Percentiles rank a stretch among this genome's conserved stretches.
Evolutionary conservation across 108 stramenopile species (phyloP).

Genomic region (Nitzschia palea): DNA sequence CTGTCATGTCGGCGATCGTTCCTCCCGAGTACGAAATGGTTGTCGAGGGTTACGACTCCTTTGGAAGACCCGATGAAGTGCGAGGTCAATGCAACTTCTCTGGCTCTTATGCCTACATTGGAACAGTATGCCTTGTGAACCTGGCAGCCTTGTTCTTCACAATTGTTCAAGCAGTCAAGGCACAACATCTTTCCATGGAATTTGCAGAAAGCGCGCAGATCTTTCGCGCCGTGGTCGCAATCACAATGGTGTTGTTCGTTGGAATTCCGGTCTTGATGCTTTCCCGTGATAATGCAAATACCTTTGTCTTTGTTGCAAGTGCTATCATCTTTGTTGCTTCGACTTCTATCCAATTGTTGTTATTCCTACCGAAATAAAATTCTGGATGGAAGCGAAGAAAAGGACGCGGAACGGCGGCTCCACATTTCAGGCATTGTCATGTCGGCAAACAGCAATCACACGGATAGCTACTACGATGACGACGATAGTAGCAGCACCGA

Average conservation of each 20-base stretch:
- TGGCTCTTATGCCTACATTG: conserved; percentile 15
- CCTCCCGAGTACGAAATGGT: conserved; percentile 25
- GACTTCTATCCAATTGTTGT: not conserved
- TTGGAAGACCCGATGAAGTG: conserved; percentile 5
- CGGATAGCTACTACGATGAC: too few relatives aligned
- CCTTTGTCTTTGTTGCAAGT: not conserved
- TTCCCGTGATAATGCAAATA: not conserved
- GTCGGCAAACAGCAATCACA: too few relatives aligned
- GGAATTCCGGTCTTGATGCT: not conserved
- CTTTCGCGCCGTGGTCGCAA: not conserved
- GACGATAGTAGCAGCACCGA: not conserved
- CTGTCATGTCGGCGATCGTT: conserved; percentile 36
- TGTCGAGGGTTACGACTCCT: conserved; percentile 2
- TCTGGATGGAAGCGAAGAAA: too few relatives aligned
- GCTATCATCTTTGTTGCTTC: not conserved
- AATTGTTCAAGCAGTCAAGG: conserved; percentile 39
- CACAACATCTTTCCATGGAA: conserved; percentile 6
- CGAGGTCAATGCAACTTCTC: conserved; percentile 5
- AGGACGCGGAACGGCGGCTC: too few relatives aligned
- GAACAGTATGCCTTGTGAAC: conserved; percentile 31
- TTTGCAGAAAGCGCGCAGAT: not conserved
- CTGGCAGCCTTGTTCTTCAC: conserved; percentile 28
- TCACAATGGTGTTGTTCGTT: not conserved
- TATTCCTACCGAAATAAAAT: not conserved
- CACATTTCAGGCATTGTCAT: too few relatives aligned